These are phyloP conservation scores for Suillus subalutaceus DNA, from an alignment of 768 basidiomycete species.

Conservation along the genomic window DNA sequence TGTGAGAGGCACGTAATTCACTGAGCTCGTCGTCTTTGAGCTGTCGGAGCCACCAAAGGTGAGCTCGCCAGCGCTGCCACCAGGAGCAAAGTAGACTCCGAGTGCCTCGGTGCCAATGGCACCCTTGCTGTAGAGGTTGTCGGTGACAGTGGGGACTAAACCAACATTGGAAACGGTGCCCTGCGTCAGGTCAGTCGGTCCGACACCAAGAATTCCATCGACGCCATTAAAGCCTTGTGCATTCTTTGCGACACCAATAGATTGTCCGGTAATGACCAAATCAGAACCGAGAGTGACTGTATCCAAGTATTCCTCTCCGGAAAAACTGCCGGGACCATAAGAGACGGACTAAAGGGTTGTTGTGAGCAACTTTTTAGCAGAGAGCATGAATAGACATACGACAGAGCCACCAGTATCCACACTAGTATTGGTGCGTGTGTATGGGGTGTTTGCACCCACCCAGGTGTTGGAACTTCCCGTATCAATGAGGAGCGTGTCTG, in stretches of 20 bases:
- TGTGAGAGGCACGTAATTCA: slow-evolving; percentile 30
- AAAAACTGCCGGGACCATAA: slow-evolving; percentile 25
- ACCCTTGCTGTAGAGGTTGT: slow-evolving; percentile 35
- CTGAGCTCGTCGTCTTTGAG: slow-evolving; percentile 14
- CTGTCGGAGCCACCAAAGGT: slow-evolving; percentile 44
- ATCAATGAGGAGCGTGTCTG: slow-evolving; percentile 33
- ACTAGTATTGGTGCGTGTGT: slow-evolving; percentile 21
- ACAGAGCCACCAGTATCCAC: slow-evolving; percentile 20
- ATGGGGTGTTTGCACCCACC: slow-evolving; percentile 30
- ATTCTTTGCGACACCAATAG: slow-evolving; percentile 37
- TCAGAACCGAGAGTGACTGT: slow-evolving; percentile 16
- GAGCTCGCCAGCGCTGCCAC: slow-evolving; percentile 17
- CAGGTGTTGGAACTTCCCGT: slow-evolving; percentile 38
- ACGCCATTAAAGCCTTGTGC: slow-evolving; percentile 30
- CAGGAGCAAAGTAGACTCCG: slow-evolving; percentile 37
- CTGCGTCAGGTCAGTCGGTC: slow-evolving; percentile 35
- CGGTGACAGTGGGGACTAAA: slow-evolving; percentile 33
- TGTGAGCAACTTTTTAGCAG: slow-evolving; percentile 9
- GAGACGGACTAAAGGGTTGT: slow-evolving; percentile 12
- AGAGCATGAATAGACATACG: slow-evolving; percentile 16
- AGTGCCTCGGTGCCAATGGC: slow-evolving; percentile 32
- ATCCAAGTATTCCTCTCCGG: slow-evolving; percentile 23
- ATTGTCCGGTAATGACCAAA: slow-evolving; percentile 31
- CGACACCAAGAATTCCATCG: slow-evolving; percentile 42
- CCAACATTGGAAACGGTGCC: slow-evolving; percentile 19